A percentile compares a stretch with the other conserved stretches of the same genome.
Evolutionary conservation across 192 early-diverging fungal species (phyloP).

Genomic region (Phlyctochytrium planicorne): DNA sequence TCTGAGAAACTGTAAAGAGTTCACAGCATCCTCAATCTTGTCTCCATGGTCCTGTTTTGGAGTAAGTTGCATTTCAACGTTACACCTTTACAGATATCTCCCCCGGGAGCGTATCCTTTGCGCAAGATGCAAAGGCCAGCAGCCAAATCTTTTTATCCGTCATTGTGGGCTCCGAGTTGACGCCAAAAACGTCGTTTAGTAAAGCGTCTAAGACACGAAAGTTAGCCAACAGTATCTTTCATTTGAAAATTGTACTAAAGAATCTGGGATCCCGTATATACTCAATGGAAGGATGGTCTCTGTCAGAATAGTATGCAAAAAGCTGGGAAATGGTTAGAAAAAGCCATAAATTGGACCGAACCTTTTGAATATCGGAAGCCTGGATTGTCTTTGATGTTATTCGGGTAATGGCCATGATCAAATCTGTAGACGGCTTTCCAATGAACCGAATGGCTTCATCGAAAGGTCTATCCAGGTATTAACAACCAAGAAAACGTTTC

Average conservation of each 20-base stretch:
- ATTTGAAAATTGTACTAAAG: conserved; percentile 9
- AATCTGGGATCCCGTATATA: conserved; percentile 7
- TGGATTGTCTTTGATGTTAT: conserved; percentile 9
- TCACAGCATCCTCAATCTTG: conserved; percentile 2
- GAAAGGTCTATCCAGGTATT: background rate
- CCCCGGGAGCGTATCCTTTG: background rate
- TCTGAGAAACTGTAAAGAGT: conserved; percentile 7
- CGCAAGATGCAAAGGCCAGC: conserved; percentile 15
- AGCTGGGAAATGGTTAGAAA: background rate
- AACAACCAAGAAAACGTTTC: too few species aligned
- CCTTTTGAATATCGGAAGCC: conserved; percentile 17
- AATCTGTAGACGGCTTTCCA: conserved; percentile 3
- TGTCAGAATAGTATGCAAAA: conserved; percentile 10
- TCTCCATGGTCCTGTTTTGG: background rate
- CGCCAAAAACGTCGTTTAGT: conserved; percentile 22
- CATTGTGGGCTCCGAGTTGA: conserved; percentile 11
- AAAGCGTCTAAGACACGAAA: conserved; percentile 7
- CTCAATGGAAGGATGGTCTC: conserved; percentile 3
- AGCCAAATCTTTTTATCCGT: conserved; percentile 29
- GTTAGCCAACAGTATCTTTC: background rate
- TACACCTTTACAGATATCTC: background rate
- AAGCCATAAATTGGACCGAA: background rate
- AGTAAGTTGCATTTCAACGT: background rate
- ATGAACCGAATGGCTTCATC: conserved; percentile 6
- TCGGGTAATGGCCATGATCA: background rate